Conservation (phyloP, 1,284 basidiomycete species). For the Moesziomyces sp. region DNA sequence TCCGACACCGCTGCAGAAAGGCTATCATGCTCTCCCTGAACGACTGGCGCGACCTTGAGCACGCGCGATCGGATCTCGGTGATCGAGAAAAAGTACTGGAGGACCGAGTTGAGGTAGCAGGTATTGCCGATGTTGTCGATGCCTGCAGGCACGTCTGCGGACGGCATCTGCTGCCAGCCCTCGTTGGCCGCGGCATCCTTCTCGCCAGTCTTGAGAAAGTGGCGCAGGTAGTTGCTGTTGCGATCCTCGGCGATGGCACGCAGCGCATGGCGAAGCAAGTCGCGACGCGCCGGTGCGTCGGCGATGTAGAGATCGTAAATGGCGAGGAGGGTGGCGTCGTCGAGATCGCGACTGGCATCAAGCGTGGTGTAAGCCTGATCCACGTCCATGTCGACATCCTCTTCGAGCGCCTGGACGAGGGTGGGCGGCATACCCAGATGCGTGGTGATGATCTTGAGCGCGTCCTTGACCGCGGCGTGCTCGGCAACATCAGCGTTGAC, state of each 20-base stretch:
- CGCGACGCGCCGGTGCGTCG: constrained; percentile 70
- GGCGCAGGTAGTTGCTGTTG: constrained; percentile 77
- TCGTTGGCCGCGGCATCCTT: constrained; percentile 18
- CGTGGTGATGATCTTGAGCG: constrained; percentile 29
- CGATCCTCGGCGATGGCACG: constrained; percentile 73
- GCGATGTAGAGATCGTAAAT: constrained; percentile 79
- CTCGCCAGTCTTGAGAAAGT: constrained; percentile 78
- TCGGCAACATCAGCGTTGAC: constrained; percentile 34
- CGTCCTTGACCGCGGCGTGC: constrained; percentile 38
- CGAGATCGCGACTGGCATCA: constrained; percentile 77
- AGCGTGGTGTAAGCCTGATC: constrained; percentile 79
- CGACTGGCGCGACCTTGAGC: constrained; percentile 72
- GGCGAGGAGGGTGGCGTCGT: constrained; percentile 80
- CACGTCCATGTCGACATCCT: constrained; percentile 72
- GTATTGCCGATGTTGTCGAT: constrained; percentile 93
- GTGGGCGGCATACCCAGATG: constrained; percentile 24
- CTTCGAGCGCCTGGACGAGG: constrained; percentile 25
- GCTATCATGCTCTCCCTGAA: constrained; percentile 68
- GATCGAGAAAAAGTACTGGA: constrained; percentile 95
- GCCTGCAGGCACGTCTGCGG: constrained; percentile 80
- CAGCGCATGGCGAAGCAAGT: constrained; percentile 67
- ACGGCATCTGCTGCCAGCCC: constrained; percentile 58
- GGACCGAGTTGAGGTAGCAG: constrained; percentile 87
- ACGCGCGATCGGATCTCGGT: constrained; percentile 83
- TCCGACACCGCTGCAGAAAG: constrained; percentile 2